Evolutionary conservation across 2,329 filamentous ascomycete genomes (phyloP).

Genomic region (Venturia nashicola): DNA sequence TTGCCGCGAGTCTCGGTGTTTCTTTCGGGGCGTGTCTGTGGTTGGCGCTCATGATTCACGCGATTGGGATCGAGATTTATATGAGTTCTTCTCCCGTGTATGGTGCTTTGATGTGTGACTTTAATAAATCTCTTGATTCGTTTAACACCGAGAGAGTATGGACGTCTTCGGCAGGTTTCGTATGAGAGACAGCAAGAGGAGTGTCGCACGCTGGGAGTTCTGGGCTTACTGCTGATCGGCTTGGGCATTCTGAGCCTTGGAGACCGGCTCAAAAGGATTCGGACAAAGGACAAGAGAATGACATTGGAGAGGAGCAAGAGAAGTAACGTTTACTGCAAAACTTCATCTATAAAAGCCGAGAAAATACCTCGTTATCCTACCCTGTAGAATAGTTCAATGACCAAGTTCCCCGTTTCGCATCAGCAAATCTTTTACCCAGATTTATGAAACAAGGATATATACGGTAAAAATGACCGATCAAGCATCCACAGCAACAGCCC

Average conservation of each 20-base stretch:
- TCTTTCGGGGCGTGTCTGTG: background rate
- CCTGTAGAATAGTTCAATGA: too few relatives aligned
- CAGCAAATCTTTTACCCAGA: too few relatives aligned
- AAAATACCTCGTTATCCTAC: too few relatives aligned
- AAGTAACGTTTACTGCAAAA: background rate
- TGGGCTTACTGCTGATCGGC: background rate
- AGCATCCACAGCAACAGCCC: too few relatives aligned
- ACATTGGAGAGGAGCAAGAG: background rate
- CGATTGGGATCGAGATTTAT: constrained; percentile 1
- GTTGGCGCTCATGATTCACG: background rate
- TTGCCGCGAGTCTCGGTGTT: background rate
- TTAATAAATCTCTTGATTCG: background rate
- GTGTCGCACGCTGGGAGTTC: constrained; percentile 2
- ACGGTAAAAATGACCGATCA: too few relatives aligned
- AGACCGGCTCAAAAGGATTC: background rate
- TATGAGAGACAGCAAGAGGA: constrained; percentile 1
- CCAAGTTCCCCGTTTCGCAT: too few relatives aligned
- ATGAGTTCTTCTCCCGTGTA: background rate
- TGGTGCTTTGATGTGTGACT: too few relatives aligned
- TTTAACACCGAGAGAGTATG: background rate
- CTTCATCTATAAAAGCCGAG: too few relatives aligned
- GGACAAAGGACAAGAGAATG: background rate
- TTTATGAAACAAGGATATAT: too few relatives aligned
- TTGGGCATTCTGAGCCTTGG: constrained; percentile 2
- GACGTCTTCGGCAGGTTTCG: background rate